Percentiles rank a stretch among this genome's conserved stretches.
These are phyloP conservation scores for Mucor plumbeus DNA, from an alignment of 371 early-diverging fungal species.

Conservation along the genomic window DNA sequence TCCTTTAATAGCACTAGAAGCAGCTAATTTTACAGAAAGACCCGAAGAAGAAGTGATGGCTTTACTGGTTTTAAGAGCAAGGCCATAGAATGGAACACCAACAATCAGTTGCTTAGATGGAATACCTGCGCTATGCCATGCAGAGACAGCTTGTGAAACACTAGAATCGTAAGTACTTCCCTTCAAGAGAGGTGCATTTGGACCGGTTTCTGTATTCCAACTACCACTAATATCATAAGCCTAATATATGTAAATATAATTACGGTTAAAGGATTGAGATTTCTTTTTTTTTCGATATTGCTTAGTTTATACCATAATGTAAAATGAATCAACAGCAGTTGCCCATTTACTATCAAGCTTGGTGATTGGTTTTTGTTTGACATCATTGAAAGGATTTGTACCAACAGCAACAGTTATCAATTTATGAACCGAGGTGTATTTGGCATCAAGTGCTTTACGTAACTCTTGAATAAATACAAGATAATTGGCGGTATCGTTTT, in stretches of 20 bases:
- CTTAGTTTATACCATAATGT: slow-evolving; percentile 47
- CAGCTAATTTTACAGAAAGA: slow-evolving; percentile 33
- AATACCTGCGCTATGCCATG: slow-evolving; percentile 64
- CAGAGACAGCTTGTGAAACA: slow-evolving; percentile 53
- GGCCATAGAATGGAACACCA: slow-evolving; percentile 67
- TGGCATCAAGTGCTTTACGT: slow-evolving; percentile 59
- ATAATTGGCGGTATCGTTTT: slow-evolving; percentile 62
- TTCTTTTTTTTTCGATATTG: no score
- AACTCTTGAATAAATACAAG: slow-evolving; percentile 57
- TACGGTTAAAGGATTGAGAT: not conserved
- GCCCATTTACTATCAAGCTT: slow-evolving; percentile 60
- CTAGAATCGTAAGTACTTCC: slow-evolving; percentile 43
- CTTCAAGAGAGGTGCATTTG: slow-evolving; percentile 66
- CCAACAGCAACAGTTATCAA: slow-evolving; percentile 73
- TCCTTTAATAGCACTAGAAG: slow-evolving; percentile 15
- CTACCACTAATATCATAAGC: slow-evolving; percentile 53
- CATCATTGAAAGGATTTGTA: slow-evolving; percentile 62
- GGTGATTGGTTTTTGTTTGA: slow-evolving; percentile 40
- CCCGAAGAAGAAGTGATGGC: slow-evolving; percentile 17
- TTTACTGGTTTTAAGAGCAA: slow-evolving; percentile 35
- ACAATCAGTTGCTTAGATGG: slow-evolving; percentile 60
- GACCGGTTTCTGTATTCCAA: slow-evolving; percentile 63
- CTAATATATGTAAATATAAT: slow-evolving; percentile 16
- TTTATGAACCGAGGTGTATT: slow-evolving; percentile 52
- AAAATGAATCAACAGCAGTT: slow-evolving; percentile 64